Base-by-base conservation (phyloP, 148 eudicot genomes). In the Nyssa sinensis region DNA sequence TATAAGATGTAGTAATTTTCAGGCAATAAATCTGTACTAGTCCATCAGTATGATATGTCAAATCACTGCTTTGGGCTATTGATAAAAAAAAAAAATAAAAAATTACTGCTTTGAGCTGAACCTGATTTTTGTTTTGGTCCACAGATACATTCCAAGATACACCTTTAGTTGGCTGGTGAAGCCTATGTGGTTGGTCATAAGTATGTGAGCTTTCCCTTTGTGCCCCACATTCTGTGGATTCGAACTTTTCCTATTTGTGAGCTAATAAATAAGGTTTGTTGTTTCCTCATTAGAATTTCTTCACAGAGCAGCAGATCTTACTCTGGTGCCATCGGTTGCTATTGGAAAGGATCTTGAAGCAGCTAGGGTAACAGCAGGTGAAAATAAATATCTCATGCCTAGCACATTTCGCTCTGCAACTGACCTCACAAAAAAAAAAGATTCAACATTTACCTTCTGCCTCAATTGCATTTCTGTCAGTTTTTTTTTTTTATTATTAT, bases 151-250 rank as follows among this genome's bases (percentile, higher is more conserved):
- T 68, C 98, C 98, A 29, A 90, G 97, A 81, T 95, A 95, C 81
- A 95, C 98, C 30, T 95, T 89, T 81, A 95, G 98, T 79, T 95
- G 98, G 97, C 86, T 95, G 79, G 98, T 95, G 35, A 81, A 86
- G 67, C 98, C 98, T n/a, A 95, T 95, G 97, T 95, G 98, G 98
- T 82, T 88, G 79, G 75, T 92, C 60, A 87, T 95, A 82, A 95
- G 98, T 95, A 88, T 75, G 97, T 80, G 31, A 41, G 7, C 69
- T 9, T 62, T 76, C 29, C 6, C 28, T 39, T 67, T 28, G 72
- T 31, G 70, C 32, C 24, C 60, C 62, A 23, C 71, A 31, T 58
- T 30, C 21, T 8, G n/a, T 49, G 6, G 27, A 65, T 35, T 60
- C 60, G 31, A 39, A 0, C 39, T 62, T 68, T 57, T 59, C 16